phyloP scores from a whole-genome alignment of 768 basidiomycete species.

The Leccinum subgranulosum region DNA sequence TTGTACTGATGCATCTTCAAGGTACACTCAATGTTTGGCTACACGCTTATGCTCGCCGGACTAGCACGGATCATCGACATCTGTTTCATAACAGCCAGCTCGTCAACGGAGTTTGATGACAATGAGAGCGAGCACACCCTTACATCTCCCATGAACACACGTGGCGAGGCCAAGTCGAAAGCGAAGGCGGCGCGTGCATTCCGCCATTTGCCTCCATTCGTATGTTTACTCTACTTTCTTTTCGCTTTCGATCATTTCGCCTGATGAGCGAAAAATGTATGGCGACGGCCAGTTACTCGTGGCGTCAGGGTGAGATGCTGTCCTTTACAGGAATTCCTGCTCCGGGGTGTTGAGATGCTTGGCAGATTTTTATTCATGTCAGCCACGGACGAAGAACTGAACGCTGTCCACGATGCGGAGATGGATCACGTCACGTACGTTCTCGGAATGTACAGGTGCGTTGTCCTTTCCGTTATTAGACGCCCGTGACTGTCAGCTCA shows the following conservation, averaged over 20 bases:
- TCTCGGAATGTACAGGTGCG: constrained; percentile 77
- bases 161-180: constrained; percentile 19
- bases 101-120: constrained; percentile 36
- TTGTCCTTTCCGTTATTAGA: background rate
- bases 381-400: constrained; percentile 88
- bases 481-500: background rate
- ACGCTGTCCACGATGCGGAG: constrained; percentile 60
- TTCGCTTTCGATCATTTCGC: background rate
- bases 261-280: background rate
- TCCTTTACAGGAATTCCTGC: background rate
- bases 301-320: constrained; percentile 56
- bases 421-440: constrained; percentile 94
- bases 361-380: constrained; percentile 82
- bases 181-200: constrained; percentile 56
- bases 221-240: constrained; percentile 40
- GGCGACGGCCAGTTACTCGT: constrained; percentile 54
- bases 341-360: background rate
- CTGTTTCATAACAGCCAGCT: constrained; percentile 60
- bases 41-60: constrained; percentile 82
- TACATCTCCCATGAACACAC: constrained; percentile 33
- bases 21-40: constrained; percentile 86
- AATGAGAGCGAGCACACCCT: constrained; percentile 71
- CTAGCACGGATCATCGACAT: constrained; percentile 78
- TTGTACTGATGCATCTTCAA: constrained; percentile 23
- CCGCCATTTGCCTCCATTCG: constrained; percentile 86